phyloP scores from a whole-genome alignment of 2,329 filamentous ascomycete genomes.

The Xylaria polymorpha region DNA sequence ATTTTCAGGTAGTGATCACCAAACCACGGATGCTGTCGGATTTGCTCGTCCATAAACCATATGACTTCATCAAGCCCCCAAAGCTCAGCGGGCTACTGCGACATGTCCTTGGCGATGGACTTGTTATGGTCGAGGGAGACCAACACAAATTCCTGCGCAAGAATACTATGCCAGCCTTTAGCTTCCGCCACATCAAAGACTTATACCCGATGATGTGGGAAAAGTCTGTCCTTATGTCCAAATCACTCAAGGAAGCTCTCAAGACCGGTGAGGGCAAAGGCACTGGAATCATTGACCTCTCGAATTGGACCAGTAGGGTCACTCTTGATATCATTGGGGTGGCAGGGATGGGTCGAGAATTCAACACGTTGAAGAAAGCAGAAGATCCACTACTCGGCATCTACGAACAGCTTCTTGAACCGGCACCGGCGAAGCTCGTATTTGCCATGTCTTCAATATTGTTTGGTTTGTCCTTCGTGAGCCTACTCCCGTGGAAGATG shows the following conservation, averaged over 20 bases:
- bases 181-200: conserved; percentile 75
- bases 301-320: conserved; percentile 63
- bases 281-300: conserved; percentile 51
- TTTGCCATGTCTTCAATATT: conserved; percentile 52
- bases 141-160: conserved; percentile 77
- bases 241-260: conserved; percentile 57
- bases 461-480: conserved; percentile 44
- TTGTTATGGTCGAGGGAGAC: conserved; percentile 75
- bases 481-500: conserved; percentile 59
- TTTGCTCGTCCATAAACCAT: conserved; percentile 60
- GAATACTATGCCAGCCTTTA: conserved; percentile 74
- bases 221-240: conserved; percentile 56
- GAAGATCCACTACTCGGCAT: conserved; percentile 57
- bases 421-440: conserved; percentile 58
- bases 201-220: conserved; percentile 77
- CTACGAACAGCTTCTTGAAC: conserved; percentile 59
- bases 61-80: conserved; percentile 65
- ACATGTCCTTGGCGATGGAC: conserved; percentile 66
- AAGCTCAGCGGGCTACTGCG: conserved; percentile 62
- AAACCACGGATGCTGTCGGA: conserved; percentile 59
- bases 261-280: conserved; percentile 37
- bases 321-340: conserved; percentile 71
- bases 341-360: conserved; percentile 67
- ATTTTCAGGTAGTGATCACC: conserved; percentile 40
- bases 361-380: conserved; percentile 56